Evolutionary conservation across 441 rosid genomes (phyloP).

Genomic region (Aleurites moluccanus): DNA sequence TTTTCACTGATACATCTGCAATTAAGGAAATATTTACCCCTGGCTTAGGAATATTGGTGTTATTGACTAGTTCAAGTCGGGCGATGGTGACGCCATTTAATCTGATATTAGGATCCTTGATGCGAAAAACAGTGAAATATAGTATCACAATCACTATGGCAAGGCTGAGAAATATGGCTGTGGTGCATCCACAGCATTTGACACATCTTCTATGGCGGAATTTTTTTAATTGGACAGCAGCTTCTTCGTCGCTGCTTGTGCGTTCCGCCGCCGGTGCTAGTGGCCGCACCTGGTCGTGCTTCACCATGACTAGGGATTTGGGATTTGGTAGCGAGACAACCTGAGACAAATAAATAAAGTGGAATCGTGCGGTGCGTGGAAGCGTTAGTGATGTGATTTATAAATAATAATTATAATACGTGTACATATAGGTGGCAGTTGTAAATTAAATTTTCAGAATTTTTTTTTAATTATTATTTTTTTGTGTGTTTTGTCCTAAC

Average conservation of each 20-base stretch:
- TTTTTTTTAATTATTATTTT: background rate
- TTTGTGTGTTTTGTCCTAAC: background rate
- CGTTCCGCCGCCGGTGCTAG: slow-evolving; percentile 43
- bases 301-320: slow-evolving; percentile 34
- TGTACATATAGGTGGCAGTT: background rate
- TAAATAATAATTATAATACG: background rate
- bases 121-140: slow-evolving; percentile 59
- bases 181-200: slow-evolving; percentile 46
- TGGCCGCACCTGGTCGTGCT: slow-evolving; percentile 56
- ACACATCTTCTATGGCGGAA: slow-evolving; percentile 37
- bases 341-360: too few species aligned
- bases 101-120: slow-evolving; percentile 58
- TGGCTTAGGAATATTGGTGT: slow-evolving; percentile 43
- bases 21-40: slow-evolving; percentile 64
- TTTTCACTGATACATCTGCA: slow-evolving; percentile 71
- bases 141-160: slow-evolving; percentile 41
- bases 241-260: slow-evolving; percentile 41
- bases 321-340: background rate
- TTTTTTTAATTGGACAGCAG: slow-evolving; percentile 14
- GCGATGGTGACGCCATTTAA: slow-evolving; percentile 51
- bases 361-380: background rate
- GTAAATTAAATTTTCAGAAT: background rate
- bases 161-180: slow-evolving; percentile 36
- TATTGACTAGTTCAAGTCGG: slow-evolving; percentile 41
- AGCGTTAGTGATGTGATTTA: background rate